Evolutionary conservation across 2,329 filamentous ascomycete genomes (phyloP).

Genomic region (Coniochaeta sp.): DNA sequence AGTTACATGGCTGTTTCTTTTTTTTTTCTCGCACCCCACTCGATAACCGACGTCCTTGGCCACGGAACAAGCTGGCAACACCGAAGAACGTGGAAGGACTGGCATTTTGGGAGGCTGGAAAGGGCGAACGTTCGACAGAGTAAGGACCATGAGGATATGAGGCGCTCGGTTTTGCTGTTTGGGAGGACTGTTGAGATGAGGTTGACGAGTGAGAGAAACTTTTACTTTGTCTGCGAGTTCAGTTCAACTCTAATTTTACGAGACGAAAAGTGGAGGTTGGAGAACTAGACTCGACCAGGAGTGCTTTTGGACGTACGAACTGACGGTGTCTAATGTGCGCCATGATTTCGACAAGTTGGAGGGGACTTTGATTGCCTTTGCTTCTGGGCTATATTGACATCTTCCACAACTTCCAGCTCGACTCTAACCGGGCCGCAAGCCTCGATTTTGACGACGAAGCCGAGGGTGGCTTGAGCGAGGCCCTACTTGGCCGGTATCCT

Average conservation of each 20-base stretch:
- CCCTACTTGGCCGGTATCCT: too few species aligned
- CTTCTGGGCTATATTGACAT: background rate
- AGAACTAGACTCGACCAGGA: background rate
- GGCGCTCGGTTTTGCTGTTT: background rate
- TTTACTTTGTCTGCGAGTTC: background rate
- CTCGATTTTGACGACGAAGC: too few species aligned
- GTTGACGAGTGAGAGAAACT: background rate
- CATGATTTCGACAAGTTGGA: background rate
- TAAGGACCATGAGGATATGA: background rate
- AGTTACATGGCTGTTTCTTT: too few species aligned
- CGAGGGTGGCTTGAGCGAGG: too few species aligned
- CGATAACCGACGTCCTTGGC: constrained; percentile 6
- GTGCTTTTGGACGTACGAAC: background rate
- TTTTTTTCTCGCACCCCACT: background rate
- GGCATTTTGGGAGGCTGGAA: background rate
- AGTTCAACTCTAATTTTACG: background rate
- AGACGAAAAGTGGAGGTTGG: background rate
- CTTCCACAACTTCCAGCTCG: background rate
- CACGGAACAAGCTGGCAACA: background rate
- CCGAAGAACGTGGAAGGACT: background rate
- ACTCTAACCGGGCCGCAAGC: too few species aligned
- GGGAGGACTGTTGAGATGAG: background rate
- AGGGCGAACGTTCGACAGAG: background rate
- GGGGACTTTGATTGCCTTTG: background rate
- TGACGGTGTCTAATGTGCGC: background rate